A percentile compares a stretch with the other conserved stretches of the same genome.
These are phyloP conservation scores for Rhizophora mangle DNA, from an alignment of 345 rosid genomes.

Conservation along the genomic window DNA sequence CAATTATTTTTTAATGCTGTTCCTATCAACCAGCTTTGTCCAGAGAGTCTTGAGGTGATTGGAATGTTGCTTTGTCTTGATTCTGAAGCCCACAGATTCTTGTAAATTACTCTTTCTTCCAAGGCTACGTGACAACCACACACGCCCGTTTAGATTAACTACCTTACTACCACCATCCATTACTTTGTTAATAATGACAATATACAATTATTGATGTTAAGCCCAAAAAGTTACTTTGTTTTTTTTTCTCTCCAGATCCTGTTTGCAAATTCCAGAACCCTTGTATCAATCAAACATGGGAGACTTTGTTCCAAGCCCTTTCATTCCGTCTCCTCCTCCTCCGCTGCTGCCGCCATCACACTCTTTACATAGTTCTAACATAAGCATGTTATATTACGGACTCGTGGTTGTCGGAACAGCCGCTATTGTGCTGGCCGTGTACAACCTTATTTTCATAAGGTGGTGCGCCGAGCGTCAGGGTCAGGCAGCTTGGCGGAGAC, in stretches of 20 bases:
- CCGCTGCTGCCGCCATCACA: conserved; percentile 11
- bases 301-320: conserved; percentile 1
- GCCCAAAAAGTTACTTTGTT: neutral
- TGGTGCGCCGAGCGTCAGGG: conserved; percentile 13
- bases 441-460: conserved; percentile 37
- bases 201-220: neutral
- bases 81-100: neutral
- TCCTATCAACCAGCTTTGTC: conserved; percentile 3
- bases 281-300: conserved; percentile 14
- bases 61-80: conserved; percentile 22
- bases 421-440: conserved; percentile 24
- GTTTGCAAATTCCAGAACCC: neutral
- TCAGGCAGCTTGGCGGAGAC: neutral
- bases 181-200: too few relatives aligned
- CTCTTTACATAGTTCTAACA: conserved; percentile 10
- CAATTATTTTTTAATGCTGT: too few relatives aligned
- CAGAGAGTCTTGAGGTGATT: conserved; percentile 7
- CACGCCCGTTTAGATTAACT: conserved; percentile 22
- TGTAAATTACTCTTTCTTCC: neutral
- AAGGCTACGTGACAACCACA: conserved; percentile 25
- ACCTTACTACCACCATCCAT: neutral
- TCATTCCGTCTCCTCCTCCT: neutral
- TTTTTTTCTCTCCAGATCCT: neutral
- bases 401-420: conserved; percentile 38
- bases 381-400: conserved; percentile 50